A percentile compares a stretch with the other conserved stretches of the same genome.
Conservation (phyloP, 768 basidiomycete genomes). For the Boletellus sp. region DNA sequence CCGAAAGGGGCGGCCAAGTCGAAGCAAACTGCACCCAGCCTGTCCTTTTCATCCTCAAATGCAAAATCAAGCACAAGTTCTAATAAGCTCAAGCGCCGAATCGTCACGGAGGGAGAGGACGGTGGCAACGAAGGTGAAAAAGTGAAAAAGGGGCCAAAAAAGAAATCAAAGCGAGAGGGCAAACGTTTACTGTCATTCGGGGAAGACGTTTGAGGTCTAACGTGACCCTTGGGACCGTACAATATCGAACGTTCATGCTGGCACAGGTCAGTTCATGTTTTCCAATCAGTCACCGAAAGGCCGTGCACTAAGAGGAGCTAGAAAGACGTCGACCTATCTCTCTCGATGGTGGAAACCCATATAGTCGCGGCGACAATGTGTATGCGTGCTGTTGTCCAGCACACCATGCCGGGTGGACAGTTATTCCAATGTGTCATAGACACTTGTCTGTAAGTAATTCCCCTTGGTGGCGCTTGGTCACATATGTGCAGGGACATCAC, state of each 20-base stretch:
- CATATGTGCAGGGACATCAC: constrained; percentile 5
- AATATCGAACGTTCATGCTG: not conserved
- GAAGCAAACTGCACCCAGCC: constrained; percentile 18
- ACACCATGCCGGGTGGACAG: no score
- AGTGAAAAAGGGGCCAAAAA: constrained; percentile 37
- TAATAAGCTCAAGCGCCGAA: constrained; percentile 35
- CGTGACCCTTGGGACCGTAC: not conserved
- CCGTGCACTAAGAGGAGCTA: not conserved
- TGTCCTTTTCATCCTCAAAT: constrained; percentile 42
- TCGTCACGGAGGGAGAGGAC: constrained; percentile 32
- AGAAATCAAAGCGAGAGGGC: constrained; percentile 51
- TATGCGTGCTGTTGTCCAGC: not conserved
- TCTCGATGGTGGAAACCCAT: not conserved
- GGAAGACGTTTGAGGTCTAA: constrained; percentile 28
- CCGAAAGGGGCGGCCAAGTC: constrained; percentile 20
- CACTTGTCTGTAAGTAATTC: not conserved
- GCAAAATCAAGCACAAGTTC: constrained; percentile 20
- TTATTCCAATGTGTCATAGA: not conserved
- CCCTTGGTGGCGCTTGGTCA: not conserved
- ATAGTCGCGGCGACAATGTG: not conserved
- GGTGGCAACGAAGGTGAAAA: constrained; percentile 21
- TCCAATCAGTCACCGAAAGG: not conserved
- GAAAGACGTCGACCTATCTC: not conserved
- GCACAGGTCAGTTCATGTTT: constrained; percentile 1
- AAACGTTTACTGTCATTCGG: constrained; percentile 39